Evolutionary conservation across 2,329 filamentous ascomycete genomes (phyloP).

Genomic region (Leptographium radiaticola): DNA sequence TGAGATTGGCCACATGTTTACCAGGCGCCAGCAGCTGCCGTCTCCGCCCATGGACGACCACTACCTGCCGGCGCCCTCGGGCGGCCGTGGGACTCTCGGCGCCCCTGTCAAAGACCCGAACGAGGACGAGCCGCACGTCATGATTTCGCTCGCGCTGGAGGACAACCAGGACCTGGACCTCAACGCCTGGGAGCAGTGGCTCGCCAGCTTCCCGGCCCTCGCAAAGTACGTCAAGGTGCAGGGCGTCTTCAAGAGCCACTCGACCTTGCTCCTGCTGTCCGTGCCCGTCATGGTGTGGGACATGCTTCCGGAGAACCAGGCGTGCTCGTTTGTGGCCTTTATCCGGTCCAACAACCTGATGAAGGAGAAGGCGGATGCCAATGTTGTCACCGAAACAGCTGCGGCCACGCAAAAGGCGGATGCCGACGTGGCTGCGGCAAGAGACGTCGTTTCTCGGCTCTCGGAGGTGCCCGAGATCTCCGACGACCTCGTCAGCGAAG

Average conservation of each 20-base stretch:
- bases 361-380: constrained; percentile 15
- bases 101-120: constrained; percentile 28
- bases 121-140: constrained; percentile 44
- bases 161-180: constrained; percentile 43
- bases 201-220: constrained; percentile 40
- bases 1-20: constrained; percentile 31
- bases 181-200: constrained; percentile 46
- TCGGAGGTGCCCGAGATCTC: no score
- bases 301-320: constrained; percentile 41
- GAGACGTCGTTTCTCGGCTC: background rate
- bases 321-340: constrained; percentile 45
- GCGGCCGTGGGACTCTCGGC: constrained; percentile 10
- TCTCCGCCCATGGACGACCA: constrained; percentile 21
- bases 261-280: constrained; percentile 42
- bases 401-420: background rate
- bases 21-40: constrained; percentile 21
- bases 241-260: constrained; percentile 48
- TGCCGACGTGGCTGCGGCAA: background rate
- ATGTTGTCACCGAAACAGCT: constrained; percentile 4
- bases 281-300: constrained; percentile 49
- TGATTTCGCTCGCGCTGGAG: constrained; percentile 47
- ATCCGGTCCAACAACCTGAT: constrained; percentile 44
- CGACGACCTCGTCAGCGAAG: constrained; percentile 2
- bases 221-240: constrained; percentile 49
- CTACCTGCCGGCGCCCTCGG: constrained; percentile 8